Conservation (phyloP, 2,329 filamentous ascomycete species). For the Sphaceloma murrayae region DNA sequence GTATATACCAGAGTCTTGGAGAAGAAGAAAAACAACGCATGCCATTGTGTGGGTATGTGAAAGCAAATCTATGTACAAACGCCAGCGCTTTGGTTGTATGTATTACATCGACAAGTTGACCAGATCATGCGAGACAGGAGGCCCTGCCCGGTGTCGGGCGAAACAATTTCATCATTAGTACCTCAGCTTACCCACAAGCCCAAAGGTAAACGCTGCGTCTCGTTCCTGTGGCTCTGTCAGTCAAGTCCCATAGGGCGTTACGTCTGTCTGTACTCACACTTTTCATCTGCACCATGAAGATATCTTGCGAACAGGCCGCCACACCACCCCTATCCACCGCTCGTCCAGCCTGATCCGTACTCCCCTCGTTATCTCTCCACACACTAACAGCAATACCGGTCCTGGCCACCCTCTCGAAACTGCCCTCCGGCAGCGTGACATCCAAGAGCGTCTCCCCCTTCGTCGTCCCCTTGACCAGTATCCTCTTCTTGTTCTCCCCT, state of each 20-base stretch:
- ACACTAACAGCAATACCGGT: conserved; percentile 83
- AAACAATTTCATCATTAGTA: too few relatives aligned
- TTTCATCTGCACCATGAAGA: conserved; percentile 52
- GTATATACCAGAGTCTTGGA: too few relatives aligned
- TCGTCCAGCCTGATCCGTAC: conserved; percentile 50
- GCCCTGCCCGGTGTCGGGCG: too few relatives aligned
- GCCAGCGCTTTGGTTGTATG: conserved; percentile 12
- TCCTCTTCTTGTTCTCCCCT: conserved; percentile 60
- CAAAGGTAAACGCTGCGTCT: conserved; percentile 41
- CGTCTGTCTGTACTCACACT: conserved; percentile 26
- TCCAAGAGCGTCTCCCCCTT: conserved; percentile 64
- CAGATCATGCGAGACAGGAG: too few relatives aligned
- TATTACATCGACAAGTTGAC: too few relatives aligned
- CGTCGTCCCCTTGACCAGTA: conserved; percentile 66
- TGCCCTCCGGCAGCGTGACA: conserved; percentile 72
- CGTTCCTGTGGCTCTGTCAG: conserved; percentile 31
- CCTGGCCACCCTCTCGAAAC: conserved; percentile 73
- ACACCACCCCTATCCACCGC: conserved; percentile 50
- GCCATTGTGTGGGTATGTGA: conserved; percentile 1
- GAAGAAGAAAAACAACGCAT: background rate
- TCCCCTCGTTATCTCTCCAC: conserved; percentile 53
- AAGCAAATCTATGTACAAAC: conserved; percentile 13
- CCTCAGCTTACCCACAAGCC: conserved; percentile 40
- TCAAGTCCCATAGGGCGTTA: background rate
- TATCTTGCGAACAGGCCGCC: conserved; percentile 42